Evolutionary conservation across 2,329 filamentous ascomycete genomes (phyloP), one percentile per base, ranked within the genome.

Genomic region (Penicillium carneum): DNA sequence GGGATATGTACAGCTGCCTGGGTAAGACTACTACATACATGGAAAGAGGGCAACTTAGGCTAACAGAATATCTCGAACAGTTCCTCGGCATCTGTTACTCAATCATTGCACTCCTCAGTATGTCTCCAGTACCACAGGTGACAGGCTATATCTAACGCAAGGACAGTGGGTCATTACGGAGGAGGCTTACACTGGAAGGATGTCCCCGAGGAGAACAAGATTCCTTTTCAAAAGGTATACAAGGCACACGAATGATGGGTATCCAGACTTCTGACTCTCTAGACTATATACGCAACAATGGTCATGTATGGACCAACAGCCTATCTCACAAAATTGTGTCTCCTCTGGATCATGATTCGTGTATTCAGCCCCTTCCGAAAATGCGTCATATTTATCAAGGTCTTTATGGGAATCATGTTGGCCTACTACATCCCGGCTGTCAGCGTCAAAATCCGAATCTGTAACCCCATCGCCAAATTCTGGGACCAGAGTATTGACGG

Each of bases 221-320:
- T 75, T 12, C 62, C 67, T 2, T 82, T 78, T 55, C 67, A 73
- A n/a, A 74, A 80, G 66, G 79, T 79, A 56, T 39, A 58, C 48
- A 14, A 45, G 49, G 9, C 9, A 14, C 31, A 23, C n/a, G 48
- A 48, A 39, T 20, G 4, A 14, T 23, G 1, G 18, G 16, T 7
- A 33, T 6, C 6, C 18, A 38, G 7, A 58, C 26, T 26, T n/a
- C 29, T 31, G 31, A 54, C 23, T 2, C 23, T 51, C 16, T 34
- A 81, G 77, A 74, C 73, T 12, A 71, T 77, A 47, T 82, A 82
- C 55, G 77, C 78, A 10, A 79, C 77, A 5, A 80, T 79, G 20
- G 74, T 82, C 55, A 76, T 82, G 65, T 82, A 82, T 64, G 78
- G 78, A 0, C 80, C 80, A 16, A 81, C 80, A 68, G 77, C 81